Evolutionary conservation across 192 early-diverging fungal genomes (phyloP).

Genomic region (Rhizophagus clarus): DNA sequence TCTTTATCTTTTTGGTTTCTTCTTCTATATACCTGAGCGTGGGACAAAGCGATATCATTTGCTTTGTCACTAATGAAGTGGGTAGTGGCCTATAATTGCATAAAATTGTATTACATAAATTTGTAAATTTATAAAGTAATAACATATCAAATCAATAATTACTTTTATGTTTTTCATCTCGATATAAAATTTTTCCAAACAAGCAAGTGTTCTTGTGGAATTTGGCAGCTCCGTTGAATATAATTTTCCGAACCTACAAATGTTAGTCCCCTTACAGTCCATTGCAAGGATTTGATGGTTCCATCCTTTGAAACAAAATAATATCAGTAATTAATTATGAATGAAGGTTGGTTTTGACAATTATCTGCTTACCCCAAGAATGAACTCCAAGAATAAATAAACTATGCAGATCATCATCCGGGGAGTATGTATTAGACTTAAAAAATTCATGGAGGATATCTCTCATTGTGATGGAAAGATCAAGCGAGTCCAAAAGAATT

Average conservation of each 20-base stretch:
- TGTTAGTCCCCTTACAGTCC: constrained; percentile 31
- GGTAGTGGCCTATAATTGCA: constrained; percentile 15
- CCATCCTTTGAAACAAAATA: constrained; percentile 24
- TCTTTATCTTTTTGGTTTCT: constrained; percentile 15
- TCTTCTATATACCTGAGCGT: constrained; percentile 29
- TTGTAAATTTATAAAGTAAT: constrained; percentile 5
- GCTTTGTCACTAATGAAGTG: constrained; percentile 24
- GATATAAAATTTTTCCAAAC: constrained; percentile 9
- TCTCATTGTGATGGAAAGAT: constrained; percentile 30
- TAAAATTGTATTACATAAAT: constrained; percentile 22
- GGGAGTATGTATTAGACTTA: constrained; percentile 10
- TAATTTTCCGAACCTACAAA: constrained; percentile 28
- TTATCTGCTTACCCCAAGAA: constrained; percentile 37
- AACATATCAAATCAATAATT: constrained; percentile 7
- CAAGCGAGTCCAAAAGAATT: constrained; percentile 14
- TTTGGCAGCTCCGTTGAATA: constrained; percentile 19
- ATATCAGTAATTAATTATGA: neutral
- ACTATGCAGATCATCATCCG: constrained; percentile 34
- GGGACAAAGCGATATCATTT: constrained; percentile 17
- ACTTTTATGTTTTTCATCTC: constrained; percentile 17
- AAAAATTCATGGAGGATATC: constrained; percentile 33
- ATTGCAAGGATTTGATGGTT: constrained; percentile 20
- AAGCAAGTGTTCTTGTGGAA: constrained; percentile 28
- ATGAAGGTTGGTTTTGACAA: constrained; percentile 10
- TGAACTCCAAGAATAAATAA: constrained; percentile 33